Evolutionary conservation across 139 green algal genomes (phyloP).

Genomic region (Micromonas commoda): DNA sequence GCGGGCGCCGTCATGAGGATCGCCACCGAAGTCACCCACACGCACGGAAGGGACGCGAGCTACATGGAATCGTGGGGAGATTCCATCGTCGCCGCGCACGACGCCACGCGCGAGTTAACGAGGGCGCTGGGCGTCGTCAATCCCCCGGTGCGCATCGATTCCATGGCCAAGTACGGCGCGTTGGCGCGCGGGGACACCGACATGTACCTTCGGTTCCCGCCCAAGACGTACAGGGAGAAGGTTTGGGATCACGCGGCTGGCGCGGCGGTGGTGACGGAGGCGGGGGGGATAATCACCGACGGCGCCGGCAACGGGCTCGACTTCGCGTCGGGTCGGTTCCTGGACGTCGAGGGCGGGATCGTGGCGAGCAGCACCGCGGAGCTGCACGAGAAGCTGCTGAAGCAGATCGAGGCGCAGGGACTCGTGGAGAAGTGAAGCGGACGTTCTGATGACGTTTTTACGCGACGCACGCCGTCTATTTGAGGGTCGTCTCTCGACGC

Average conservation of each 20-base stretch:
- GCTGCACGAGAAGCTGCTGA: slow-evolving; percentile 9
- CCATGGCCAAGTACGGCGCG: slow-evolving; percentile 42
- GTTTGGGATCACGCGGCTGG: slow-evolving; percentile 51
- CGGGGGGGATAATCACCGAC: slow-evolving; percentile 46
- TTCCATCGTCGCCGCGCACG: slow-evolving; percentile 21
- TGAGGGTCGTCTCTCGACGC: too few relatives aligned
- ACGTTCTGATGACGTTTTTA: background rate
- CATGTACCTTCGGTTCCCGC: slow-evolving; percentile 48
- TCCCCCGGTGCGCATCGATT: background rate
- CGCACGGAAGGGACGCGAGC: background rate
- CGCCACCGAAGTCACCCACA: background rate
- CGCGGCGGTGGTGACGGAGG: slow-evolving; percentile 44
- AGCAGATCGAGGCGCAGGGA: background rate
- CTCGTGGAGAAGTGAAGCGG: background rate
- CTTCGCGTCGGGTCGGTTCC: slow-evolving; percentile 14
- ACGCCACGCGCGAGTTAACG: background rate
- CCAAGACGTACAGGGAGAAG: slow-evolving; percentile 42
- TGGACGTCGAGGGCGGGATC: slow-evolving; percentile 17
- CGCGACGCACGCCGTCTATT: too few relatives aligned
- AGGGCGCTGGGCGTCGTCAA: background rate
- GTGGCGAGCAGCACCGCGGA: background rate
- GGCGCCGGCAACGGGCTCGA: slow-evolving; percentile 29
- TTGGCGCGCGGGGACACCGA: slow-evolving; percentile 39
- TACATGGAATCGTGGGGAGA: slow-evolving; percentile 29
- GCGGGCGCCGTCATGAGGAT: background rate